These are phyloP conservation scores for Fusarium domesticum DNA, from an alignment of 2,329 filamentous ascomycete species.

Conservation along the genomic window DNA sequence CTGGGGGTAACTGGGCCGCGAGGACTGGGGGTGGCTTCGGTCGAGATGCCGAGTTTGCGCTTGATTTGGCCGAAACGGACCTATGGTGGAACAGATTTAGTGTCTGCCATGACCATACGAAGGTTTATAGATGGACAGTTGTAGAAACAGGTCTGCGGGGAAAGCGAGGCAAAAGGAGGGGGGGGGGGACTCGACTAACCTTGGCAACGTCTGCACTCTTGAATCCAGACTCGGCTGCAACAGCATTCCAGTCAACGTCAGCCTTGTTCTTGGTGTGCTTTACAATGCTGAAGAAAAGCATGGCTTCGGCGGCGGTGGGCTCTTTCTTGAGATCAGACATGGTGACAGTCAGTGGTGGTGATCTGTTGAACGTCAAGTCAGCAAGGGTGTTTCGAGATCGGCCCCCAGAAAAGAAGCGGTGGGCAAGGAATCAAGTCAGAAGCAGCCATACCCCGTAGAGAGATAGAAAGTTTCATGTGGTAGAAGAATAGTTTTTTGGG, in stretches of 20 bases:
- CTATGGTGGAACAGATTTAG: conserved; percentile 23
- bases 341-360: conserved; percentile 1
- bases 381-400: too few species aligned
- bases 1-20: conserved; percentile 20
- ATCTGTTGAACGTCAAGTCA: neutral
- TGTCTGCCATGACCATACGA: neutral
- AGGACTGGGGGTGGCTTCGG: conserved; percentile 18
- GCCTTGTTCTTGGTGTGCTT: conserved; percentile 43
- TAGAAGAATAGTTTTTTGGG: neutral
- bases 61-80: conserved; percentile 51
- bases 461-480: too few species aligned
- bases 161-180: neutral
- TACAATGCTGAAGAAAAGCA: conserved; percentile 45
- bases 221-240: conserved; percentile 43
- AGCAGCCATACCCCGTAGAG: too few species aligned
- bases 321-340: conserved; percentile 37
- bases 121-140: neutral
- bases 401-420: too few species aligned
- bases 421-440: too few species aligned
- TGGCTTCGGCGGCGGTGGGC: conserved; percentile 41
- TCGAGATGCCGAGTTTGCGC: conserved; percentile 42
- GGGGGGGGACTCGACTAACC: conserved; percentile 28
- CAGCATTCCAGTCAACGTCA: conserved; percentile 47
- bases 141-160: neutral
- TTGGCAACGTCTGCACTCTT: conserved; percentile 46